These are phyloP conservation scores for Cupressus sempervirens DNA, from an alignment of 75 land plant species.

Conservation along the genomic window DNA sequence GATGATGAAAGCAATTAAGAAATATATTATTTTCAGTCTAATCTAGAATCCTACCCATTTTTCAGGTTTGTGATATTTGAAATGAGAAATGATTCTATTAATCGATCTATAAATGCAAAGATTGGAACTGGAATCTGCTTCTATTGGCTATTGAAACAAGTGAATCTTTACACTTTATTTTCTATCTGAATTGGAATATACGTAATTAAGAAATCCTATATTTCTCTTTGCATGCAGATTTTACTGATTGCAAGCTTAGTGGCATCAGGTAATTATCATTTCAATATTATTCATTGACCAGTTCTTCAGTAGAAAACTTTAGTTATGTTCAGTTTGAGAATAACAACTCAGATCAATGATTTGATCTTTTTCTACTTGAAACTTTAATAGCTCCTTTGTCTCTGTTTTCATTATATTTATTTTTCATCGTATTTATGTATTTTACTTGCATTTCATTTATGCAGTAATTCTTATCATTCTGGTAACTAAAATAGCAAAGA, in stretches of 20 bases:
- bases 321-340: not conserved
- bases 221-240: not conserved
- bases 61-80: no score
- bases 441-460: not conserved
- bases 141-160: not conserved
- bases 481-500: not conserved
- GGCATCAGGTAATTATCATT: slow-evolving; percentile 4
- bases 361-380: not conserved
- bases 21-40: no score
- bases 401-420: not conserved
- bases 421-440: not conserved
- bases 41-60: no score
- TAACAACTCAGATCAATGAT: not conserved
- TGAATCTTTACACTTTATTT: not conserved
- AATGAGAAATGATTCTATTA: no score
- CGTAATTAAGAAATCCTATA: not conserved
- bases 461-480: slow-evolving; percentile 4
- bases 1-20: no score
- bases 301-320: not conserved
- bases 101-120: no score
- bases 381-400: not conserved
- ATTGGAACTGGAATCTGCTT: no score
- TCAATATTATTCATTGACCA: not conserved
- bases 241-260: not conserved
- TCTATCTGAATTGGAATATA: not conserved